A percentile compares a stretch with the other conserved stretches of the same genome.
Evolutionary conservation across 192 early-diverging fungal species (phyloP).

Genomic region (Coemansia reversa): DNA sequence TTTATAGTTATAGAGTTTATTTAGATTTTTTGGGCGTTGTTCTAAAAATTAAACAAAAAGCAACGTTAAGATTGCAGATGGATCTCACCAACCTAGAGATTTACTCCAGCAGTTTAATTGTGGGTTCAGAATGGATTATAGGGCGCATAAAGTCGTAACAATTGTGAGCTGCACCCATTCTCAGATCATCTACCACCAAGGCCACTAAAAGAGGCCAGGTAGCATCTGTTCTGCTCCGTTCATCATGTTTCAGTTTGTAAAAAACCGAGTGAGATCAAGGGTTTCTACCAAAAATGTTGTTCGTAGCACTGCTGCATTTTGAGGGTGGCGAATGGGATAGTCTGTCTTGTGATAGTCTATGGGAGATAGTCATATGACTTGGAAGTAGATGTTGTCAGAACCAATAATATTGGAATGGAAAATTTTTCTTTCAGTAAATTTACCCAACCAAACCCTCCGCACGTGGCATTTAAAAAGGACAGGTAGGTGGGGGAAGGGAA

Average conservation of each 20-base stretch:
- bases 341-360: not conserved
- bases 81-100: no score
- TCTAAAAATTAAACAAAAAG: not conserved
- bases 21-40: not conserved
- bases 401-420: not conserved
- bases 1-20: constrained; percentile 2
- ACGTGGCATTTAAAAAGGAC: no score
- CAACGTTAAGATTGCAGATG: no score
- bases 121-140: constrained; percentile 35
- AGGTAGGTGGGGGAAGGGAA: not conserved
- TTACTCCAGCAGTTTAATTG: no score
- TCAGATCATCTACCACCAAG: constrained; percentile 7
- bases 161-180: constrained; percentile 39
- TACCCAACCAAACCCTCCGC: constrained; percentile 1
- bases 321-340: not conserved
- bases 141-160: constrained; percentile 39
- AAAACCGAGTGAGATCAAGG: constrained; percentile 47
- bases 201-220: not conserved
- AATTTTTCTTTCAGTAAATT: not conserved
- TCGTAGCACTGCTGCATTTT: no score
- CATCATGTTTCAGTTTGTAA: constrained; percentile 40
- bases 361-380: not conserved
- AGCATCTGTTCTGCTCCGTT: constrained; percentile 28
- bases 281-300: not conserved
- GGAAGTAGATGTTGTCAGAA: not conserved